Evolutionary conservation across 176 grass and related monocot species (phyloP).

Genomic region (Aegilops sharonensis): DNA sequence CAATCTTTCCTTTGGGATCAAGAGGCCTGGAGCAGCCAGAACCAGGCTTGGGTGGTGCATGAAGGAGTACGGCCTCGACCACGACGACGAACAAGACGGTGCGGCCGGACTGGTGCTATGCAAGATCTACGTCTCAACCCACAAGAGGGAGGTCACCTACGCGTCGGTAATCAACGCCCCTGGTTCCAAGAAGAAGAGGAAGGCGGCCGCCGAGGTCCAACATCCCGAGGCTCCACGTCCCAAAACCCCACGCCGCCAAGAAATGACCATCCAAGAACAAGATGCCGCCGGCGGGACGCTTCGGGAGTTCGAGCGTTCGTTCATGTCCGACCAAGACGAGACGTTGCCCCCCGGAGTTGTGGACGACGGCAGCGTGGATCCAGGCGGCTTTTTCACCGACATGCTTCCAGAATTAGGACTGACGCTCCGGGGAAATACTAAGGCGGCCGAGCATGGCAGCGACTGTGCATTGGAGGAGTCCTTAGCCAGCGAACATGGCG

Average conservation of each 20-base stretch:
- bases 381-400: no score
- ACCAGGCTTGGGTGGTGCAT: constrained; percentile 14
- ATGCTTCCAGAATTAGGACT: no score
- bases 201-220: not conserved
- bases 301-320: not conserved
- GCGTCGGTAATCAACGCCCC: not conserved
- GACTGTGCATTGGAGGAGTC: no score
- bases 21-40: no score
- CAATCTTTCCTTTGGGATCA: no score
- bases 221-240: not conserved
- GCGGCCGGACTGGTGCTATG: not conserved
- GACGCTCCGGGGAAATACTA: no score
- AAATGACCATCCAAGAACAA: not conserved
- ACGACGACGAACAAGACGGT: not conserved
- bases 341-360: no score
- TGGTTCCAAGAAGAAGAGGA: not conserved
- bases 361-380: no score
- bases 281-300: not conserved
- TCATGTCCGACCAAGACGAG: not conserved
- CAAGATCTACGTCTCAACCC: not conserved
- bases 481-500: no score
- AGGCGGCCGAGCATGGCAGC: no score
- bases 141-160: not conserved
- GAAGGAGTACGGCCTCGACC: not conserved
- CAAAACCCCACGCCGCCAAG: not conserved